Evolutionary conservation across 2,329 filamentous ascomycete species (phyloP).

Genomic region (Beauveria bassiana): DNA sequence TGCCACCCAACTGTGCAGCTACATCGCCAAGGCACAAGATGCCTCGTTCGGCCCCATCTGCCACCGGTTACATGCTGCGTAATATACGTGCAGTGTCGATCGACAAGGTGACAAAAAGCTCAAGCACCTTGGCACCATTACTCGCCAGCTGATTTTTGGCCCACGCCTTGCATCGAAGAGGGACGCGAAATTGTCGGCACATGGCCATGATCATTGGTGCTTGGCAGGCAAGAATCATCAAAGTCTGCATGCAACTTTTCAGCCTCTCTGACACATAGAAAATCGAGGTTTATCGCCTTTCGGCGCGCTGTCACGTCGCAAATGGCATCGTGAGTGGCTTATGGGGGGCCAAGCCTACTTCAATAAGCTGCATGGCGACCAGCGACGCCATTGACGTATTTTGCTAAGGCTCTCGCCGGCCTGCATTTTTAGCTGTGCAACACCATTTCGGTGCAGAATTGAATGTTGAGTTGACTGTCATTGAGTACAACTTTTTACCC

Average conservation of each 20-base stretch:
- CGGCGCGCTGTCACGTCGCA: neutral
- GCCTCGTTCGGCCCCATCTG: neutral
- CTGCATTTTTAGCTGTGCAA: neutral
- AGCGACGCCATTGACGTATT: neutral
- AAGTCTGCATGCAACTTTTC: neutral
- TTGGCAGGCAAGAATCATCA: neutral
- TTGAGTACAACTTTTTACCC: too few relatives aligned
- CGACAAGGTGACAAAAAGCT: neutral
- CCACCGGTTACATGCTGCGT: neutral
- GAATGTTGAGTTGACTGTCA: neutral
- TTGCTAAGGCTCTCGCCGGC: neutral
- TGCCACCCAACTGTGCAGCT: neutral
- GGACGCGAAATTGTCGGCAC: neutral
- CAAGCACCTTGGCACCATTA: neutral
- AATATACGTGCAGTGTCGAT: constrained; percentile 6
- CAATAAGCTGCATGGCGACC: neutral
- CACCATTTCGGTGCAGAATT: rapidly evolving
- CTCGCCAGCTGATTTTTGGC: neutral
- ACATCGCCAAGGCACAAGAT: neutral
- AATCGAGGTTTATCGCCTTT: neutral
- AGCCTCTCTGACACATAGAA: neutral
- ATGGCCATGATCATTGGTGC: neutral
- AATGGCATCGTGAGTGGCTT: neutral
- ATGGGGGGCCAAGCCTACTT: neutral
- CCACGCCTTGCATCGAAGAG: neutral